Evolutionary conservation across 371 early-diverging fungal genomes (phyloP).

Genomic region (Nematocida ironsii): DNA sequence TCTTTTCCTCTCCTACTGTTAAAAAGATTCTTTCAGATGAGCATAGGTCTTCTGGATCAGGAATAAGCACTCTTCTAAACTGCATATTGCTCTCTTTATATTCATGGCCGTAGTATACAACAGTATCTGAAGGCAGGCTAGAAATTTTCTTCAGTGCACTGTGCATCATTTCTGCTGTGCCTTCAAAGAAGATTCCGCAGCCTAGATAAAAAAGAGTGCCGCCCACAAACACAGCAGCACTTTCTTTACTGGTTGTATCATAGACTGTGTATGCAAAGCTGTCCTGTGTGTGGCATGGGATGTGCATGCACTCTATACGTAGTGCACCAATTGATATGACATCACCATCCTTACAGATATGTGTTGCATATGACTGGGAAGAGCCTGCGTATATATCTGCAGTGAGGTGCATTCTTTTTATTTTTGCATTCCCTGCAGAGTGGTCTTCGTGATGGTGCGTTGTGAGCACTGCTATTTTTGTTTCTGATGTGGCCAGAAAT

Average conservation of each 20-base stretch:
- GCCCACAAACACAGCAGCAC: constrained; percentile 62
- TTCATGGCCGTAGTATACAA: constrained; percentile 69
- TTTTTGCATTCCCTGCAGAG: constrained; percentile 55
- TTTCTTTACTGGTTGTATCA: background rate
- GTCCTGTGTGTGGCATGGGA: constrained; percentile 68
- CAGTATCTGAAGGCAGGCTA: constrained; percentile 22
- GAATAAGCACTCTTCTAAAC: constrained; percentile 48
- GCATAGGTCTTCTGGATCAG: background rate
- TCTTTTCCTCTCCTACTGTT: constrained; percentile 57
- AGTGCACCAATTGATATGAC: constrained; percentile 17
- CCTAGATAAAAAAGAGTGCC: constrained; percentile 70
- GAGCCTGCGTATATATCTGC: constrained; percentile 47
- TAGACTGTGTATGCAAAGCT: constrained; percentile 58
- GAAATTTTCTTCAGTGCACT: constrained; percentile 49
- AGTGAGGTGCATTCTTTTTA: constrained; percentile 52
- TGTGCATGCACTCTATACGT: constrained; percentile 55
- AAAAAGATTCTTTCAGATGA: constrained; percentile 52
- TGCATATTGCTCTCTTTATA: constrained; percentile 60
- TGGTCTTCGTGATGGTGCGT: constrained; percentile 70
- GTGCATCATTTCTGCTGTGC: constrained; percentile 63
- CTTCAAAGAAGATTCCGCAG: constrained; percentile 69
- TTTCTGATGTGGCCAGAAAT: background rate
- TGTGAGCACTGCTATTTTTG: constrained; percentile 54
- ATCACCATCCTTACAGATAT: constrained; percentile 31
- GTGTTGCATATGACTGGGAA: background rate